A percentile compares a stretch with the other conserved stretches of the same genome.
These are phyloP conservation scores for Chytriomyces sp. DNA, from an alignment of 192 early-diverging fungal genomes.

Conservation along the genomic window DNA sequence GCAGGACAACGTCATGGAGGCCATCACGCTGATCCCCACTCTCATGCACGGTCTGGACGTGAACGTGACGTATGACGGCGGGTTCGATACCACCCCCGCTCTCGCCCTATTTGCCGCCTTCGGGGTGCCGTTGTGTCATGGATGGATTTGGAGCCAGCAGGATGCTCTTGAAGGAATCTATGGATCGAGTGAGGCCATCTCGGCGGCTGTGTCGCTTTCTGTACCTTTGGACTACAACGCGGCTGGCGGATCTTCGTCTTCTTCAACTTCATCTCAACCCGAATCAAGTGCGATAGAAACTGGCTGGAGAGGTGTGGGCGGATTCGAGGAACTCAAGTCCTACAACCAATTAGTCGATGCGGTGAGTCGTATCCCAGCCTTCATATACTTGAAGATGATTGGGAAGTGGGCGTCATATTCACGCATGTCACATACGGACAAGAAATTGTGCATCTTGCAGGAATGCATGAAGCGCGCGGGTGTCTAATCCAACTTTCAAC, in stretches of 20 bases:
- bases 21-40: conserved; percentile 60
- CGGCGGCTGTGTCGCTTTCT: too few species aligned
- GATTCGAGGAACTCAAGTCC: not conserved
- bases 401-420: not conserved
- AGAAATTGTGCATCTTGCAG: too few species aligned
- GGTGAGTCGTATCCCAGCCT: conserved; percentile 68
- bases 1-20: conserved; percentile 58
- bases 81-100: conserved; percentile 71
- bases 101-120: conserved; percentile 77
- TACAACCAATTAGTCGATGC: conserved; percentile 85
- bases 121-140: conserved; percentile 80
- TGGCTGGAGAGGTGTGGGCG: conserved; percentile 2
- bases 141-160: conserved; percentile 81
- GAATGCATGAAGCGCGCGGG: too few species aligned
- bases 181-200: too few species aligned
- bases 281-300: too few species aligned
- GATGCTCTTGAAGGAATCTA: conserved; percentile 56
- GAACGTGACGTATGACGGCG: conserved; percentile 76
- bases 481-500: too few species aligned
- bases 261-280: not conserved
- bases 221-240: not conserved
- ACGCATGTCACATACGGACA: too few species aligned
- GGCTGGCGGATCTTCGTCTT: not conserved
- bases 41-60: conserved; percentile 73
- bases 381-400: conserved; percentile 19